Percentiles rank a stretch among this genome's conserved stretches.
Conservation (phyloP, 1,284 basidiomycete species). For the Malassezia slooffiae region DNA sequence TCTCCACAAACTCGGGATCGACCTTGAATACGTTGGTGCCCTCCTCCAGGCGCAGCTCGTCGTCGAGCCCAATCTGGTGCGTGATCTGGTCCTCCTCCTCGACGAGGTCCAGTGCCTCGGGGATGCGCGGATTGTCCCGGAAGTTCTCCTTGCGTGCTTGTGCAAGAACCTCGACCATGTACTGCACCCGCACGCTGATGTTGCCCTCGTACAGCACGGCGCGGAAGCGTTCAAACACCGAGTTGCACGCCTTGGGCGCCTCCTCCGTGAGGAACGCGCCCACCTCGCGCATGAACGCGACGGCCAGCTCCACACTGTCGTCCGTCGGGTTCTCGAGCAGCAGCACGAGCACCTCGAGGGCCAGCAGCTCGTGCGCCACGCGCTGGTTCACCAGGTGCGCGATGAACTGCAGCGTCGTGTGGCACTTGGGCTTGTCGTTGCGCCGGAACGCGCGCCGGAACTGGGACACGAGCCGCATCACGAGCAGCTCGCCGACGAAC, state of each 20-base stretch:
- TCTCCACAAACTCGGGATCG: slow-evolving; percentile 75
- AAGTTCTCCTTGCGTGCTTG: slow-evolving; percentile 87
- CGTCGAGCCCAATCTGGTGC: slow-evolving; percentile 80
- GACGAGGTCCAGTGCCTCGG: slow-evolving; percentile 87
- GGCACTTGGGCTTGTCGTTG: slow-evolving; percentile 94
- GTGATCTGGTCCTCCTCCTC: slow-evolving; percentile 90
- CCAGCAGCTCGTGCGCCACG: slow-evolving; percentile 85
- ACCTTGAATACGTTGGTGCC: slow-evolving; percentile 92
- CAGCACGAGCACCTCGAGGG: slow-evolving; percentile 85
- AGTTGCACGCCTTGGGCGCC: slow-evolving; percentile 83
- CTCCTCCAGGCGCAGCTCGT: slow-evolving; percentile 84
- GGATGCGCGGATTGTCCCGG: slow-evolving; percentile 90
- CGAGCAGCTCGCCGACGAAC: slow-evolving; percentile 81
- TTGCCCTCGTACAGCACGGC: slow-evolving; percentile 87
- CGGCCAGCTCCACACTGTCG: slow-evolving; percentile 95
- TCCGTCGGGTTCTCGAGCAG: slow-evolving; percentile 90
- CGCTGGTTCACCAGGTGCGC: slow-evolving; percentile 93
- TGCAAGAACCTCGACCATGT: slow-evolving; percentile 84
- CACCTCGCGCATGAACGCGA: slow-evolving; percentile 92
- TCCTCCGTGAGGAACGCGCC: slow-evolving; percentile 89
- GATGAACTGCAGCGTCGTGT: slow-evolving; percentile 88
- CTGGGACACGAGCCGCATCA: slow-evolving; percentile 81
- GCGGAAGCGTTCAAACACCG: slow-evolving; percentile 88
- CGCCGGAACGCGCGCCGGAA: slow-evolving; percentile 89
- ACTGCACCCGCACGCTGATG: slow-evolving; percentile 92